Evolutionary conservation across 1,139 yeast genomes (phyloP).

Genomic region (Yueomyces sp.): DNA sequence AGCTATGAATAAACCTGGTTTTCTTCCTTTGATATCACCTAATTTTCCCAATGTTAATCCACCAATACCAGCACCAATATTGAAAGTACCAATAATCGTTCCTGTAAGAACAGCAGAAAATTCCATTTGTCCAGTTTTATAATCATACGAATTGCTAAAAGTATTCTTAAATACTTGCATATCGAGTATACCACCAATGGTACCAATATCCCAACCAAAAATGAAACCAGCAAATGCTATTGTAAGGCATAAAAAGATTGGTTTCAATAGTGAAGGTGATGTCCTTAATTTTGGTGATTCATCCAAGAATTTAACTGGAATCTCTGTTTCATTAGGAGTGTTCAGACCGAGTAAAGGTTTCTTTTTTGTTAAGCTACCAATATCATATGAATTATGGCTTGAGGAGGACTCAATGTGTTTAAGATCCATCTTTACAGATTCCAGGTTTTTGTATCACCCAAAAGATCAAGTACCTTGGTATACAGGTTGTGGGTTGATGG

Average conservation of each 20-base stretch:
- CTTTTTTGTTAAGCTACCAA: too few species aligned
- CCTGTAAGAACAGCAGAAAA: slow-evolving; percentile 41
- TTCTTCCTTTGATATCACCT: slow-evolving; percentile 45
- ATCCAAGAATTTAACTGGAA: background rate
- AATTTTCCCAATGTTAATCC: slow-evolving; percentile 46
- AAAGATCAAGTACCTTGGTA: too few species aligned
- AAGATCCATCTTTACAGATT: too few species aligned
- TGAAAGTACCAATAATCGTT: slow-evolving; percentile 48
- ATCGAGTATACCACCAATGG: slow-evolving; percentile 55
- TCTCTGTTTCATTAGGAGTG: background rate
- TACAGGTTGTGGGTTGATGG: too few species aligned
- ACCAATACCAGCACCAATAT: slow-evolving; percentile 63
- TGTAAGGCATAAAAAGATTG: slow-evolving; percentile 26
- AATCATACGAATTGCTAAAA: slow-evolving; percentile 33
- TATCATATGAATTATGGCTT: too few species aligned
- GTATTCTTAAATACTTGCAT: slow-evolving; percentile 37
- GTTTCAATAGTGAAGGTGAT: slow-evolving; percentile 3
- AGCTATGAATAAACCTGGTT: slow-evolving; percentile 34
- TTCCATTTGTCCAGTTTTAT: slow-evolving; percentile 22
- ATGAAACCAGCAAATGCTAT: slow-evolving; percentile 54
- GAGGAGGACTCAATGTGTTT: too few species aligned
- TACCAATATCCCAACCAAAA: slow-evolving; percentile 68
- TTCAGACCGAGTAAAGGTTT: too few species aligned
- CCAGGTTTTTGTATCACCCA: too few species aligned
- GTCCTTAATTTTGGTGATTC: background rate